Evolutionary conservation across 305 asterid genomes (phyloP), one percentile per base, ranked within the genome.

Genomic region (Plantago lanceolata): DNA sequence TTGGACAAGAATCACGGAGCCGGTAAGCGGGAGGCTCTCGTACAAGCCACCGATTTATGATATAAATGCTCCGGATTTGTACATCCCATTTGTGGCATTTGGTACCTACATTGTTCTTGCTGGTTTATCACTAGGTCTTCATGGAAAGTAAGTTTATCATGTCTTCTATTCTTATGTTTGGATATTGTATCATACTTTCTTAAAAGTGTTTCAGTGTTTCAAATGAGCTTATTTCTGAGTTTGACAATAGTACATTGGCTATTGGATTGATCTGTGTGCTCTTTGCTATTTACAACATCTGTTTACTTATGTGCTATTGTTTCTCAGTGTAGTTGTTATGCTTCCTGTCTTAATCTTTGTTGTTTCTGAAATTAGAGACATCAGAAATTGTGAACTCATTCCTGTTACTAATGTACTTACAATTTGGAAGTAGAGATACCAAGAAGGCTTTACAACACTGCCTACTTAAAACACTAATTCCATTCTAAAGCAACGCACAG

Each of bases 1-100:
- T 54, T 84, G 90, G 90, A 84, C 90, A 31, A 81, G 90, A 76
- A 84, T 84, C 66, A 77, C 78, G 0, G 87, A 84, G 72, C 90
- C 87, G n/a, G 90, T 84, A 5, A 84, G 90, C 59, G 90, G 87
- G 14, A 79, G 87, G 78, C 85, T 84, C 31, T 84, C 87, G 6
- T 81, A 84, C 76, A 84, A 84, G 72, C 90, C 90, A 52, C 90
- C 90, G 19, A 81, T 84, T 56, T 81, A 77, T n/a, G 90, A 84
- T 71, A 84, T 84, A 63, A 84, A 84, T 73, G 90, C 87, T 31
- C 90, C 90, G 0, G 90, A 84, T 66, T 67, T 84, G 67, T 84
- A 81, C 72, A 84, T 84, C 43, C 90, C 90, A 2, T 79, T 84
- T 60, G 79, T 84, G 87, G 90, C 87, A 37, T 84, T 84, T 65